Base-by-base conservation (phyloP, 768 basidiomycete species). In the Panellus pusillus region DNA sequence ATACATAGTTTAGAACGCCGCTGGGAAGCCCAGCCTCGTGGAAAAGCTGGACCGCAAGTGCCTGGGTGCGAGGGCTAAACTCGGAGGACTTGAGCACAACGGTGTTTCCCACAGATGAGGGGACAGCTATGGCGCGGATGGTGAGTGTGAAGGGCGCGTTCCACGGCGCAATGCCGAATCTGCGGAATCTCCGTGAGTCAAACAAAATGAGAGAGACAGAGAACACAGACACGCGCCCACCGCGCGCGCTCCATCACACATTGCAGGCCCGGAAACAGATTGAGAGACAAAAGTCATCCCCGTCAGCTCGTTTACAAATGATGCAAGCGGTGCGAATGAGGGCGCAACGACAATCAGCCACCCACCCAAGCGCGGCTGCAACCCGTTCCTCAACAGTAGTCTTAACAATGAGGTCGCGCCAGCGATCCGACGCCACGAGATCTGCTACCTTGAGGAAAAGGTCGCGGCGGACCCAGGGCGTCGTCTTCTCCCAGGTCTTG, bases 11-110 rank as follows among this genome's bases (percentile, higher is more conserved):
- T 6, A 87, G 60, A 7, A 83, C 83, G 6, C 83, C 84, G 14
- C 69, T 65, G 5, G 86, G 86, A 1, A 89, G 65, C 1, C 86
- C 84, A 0, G 84, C 85, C 57, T 82, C 79, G 13, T 78, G 68
- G 18, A 84, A 71, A 2, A 79, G 58, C 51, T 82, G 79, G 0
- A 69, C 68, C 11, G 79, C 69, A 7, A 82, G 65, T 7, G 70
- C 66, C 49, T 81, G 80, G 18, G 70, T 74, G 14, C 75, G 67
- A 0, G 82, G 81, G 47, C 74, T 78, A 40, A 68, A 66, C 56
- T 83, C 82, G 0, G 81, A 81, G 12, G 74, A 72, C 53, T 80
- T 81, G 40, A 83, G 61, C 3, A 84, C 72, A 6, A 80, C 75
- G 0, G 82, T 80, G 61, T 83, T n/a, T 84, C 1, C 82, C 82